Evolutionary conservation across 2,329 filamentous ascomycete genomes (phyloP), one percentile per base, ranked within the genome.

Genomic region (Sphaerulina vaccinii): DNA sequence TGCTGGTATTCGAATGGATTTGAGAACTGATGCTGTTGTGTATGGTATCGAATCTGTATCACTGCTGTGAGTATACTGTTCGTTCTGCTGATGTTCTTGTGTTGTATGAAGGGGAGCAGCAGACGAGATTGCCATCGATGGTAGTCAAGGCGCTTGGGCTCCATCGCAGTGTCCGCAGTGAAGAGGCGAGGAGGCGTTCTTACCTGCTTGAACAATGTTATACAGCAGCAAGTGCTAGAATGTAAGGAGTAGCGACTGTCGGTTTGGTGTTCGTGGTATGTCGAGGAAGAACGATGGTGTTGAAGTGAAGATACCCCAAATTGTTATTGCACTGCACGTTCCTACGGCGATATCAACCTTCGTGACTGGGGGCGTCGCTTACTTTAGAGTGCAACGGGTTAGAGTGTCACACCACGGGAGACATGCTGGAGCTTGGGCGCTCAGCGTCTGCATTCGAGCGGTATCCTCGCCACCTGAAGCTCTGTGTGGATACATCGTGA

Each of bases 351-450:
- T 36, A 52, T 41, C 44, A 49, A 38, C 38, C 41, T 47, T 44
- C 51, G 29, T 19, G 29, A 40, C 44, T 53, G 23, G 46, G 51
- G 46, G 51, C 40, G 32, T 45, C 36, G 42, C 45, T 49, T 40
- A 41, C 29, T 45, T 49, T 41, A 41, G n/a, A 24, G 45, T 40
- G 38, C 23, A 41, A 53, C 32, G 27, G 5, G 15, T 38, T 15
- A 13, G 5, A 16, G 44, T 44, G 51, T 49, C 39, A 45, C 39
- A 44, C 39, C 32, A 49, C 39, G 45, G 45, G 36, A 50, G 46
- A 19, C 45, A 50, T 10, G 24, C 32, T 21, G 51, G 41, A 54
- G 51, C 51, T 54, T 50, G 46, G 51, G 42, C 46, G 41, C 51
- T 29, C 36, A 13, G 18, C 46, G 37, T 41, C 41, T 39, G 29